Percentiles rank a stretch among this genome's conserved stretches.
Evolutionary conservation across 2,329 filamentous ascomycete genomes (phyloP).

Genomic region (Beauveria rudraprayagi): DNA sequence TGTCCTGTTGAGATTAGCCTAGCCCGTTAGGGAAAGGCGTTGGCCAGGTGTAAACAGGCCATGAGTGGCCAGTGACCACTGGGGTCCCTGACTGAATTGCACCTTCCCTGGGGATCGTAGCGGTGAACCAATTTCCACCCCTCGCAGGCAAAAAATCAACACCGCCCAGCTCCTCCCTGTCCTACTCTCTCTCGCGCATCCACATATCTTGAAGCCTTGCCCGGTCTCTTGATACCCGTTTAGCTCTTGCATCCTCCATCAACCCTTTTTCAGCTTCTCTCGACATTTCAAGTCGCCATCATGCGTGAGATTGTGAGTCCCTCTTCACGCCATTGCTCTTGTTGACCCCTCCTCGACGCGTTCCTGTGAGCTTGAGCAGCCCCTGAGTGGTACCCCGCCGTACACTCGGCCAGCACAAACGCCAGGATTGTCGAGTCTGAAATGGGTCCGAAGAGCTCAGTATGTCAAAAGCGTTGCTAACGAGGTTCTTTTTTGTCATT

Average conservation of each 20-base stretch:
- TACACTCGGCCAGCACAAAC: conserved; percentile 1
- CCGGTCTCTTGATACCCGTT: conserved; percentile 26
- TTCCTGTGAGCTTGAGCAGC: conserved; percentile 21
- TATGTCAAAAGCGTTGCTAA: conserved; percentile 39
- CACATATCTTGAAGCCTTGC: conserved; percentile 15
- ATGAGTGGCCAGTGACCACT: conserved; percentile 18
- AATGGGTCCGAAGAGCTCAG: neutral
- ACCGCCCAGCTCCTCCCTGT: conserved; percentile 14
- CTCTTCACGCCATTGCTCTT: conserved; percentile 11
- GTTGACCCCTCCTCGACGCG: conserved; percentile 28
- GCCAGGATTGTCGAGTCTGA: neutral
- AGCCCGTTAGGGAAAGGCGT: conserved; percentile 22
- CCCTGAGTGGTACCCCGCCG: conserved; percentile 11
- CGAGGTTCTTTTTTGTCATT: conserved; percentile 35
- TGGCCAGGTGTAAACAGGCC: neutral
- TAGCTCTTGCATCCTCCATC: conserved; percentile 24
- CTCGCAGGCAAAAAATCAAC: conserved; percentile 20
- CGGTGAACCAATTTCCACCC: conserved; percentile 21
- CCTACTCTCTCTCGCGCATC: conserved; percentile 21
- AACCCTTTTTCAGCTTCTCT: conserved; percentile 14
- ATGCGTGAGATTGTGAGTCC: conserved; percentile 64
- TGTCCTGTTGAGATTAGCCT: conserved; percentile 15
- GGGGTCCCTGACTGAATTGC: neutral
- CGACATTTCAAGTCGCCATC: conserved; percentile 29
- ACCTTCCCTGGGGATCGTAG: conserved; percentile 18